Evolutionary conservation across 257 asterid species (phyloP), one percentile per base, ranked within the genome.

Genomic region (Henckelia pumila): DNA sequence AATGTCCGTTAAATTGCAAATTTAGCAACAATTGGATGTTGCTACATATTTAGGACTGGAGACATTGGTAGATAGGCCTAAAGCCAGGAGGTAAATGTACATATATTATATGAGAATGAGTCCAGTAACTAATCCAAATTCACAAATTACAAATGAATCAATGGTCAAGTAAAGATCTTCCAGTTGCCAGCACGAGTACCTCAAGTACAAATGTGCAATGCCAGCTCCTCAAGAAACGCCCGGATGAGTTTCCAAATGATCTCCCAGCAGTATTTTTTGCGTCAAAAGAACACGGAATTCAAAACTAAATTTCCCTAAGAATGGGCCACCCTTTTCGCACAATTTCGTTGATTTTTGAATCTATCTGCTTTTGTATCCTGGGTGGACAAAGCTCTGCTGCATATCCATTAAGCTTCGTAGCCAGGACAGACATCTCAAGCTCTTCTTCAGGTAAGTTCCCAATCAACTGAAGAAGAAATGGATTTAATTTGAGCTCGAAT

Each of bases 311-410:
- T 56, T 87, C 91, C 81, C 84, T 84, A n/a, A 94, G 77, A 71
- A 94, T 76, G 23, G 99, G 99, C 99, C 99, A 94, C 60, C 96
- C 97, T 81, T 81, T 94, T 68, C 84, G 77, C 35, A 85, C 61
- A 29, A 94, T 91, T 66, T 87, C 95, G 6, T 77, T 81, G 72
- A 94, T 81, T 80, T 77, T 94, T 60, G 84, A 83, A 78, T 91
- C 95, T 59, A 91, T 86, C 71, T 77, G 85, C 81, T 72, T 82
- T 78, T 91, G 97, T 63, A 68, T 78, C 79, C 77, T 76, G 20
- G 83, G 76, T 19, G 97, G 95, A 81, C 99, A 94, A 61, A 93
- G 94, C 77, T 86, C 96, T 33, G 98, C 95, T 52, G 97, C 96
- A 72, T 86, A 93, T 59, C 97, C 91, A 52, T 94, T 94, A 24